These are phyloP conservation scores for Chrysosphaeria jannelii DNA, from an alignment of 2,329 filamentous ascomycete species.

Conservation along the genomic window DNA sequence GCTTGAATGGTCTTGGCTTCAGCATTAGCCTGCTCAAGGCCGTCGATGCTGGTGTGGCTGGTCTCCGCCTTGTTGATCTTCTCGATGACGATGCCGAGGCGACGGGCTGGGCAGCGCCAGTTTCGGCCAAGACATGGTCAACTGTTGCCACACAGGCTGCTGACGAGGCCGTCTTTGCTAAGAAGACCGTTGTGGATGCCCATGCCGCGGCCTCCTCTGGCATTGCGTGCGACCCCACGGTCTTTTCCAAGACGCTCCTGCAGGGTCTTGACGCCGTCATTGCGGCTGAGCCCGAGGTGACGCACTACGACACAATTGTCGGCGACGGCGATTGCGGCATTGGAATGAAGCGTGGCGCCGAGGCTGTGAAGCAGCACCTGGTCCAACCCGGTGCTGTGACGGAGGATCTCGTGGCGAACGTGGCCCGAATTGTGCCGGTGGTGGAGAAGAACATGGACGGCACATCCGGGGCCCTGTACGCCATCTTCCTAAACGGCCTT, in stretches of 20 bases:
- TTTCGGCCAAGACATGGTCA: slow-evolving; percentile 32
- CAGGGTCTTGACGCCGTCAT: slow-evolving; percentile 30
- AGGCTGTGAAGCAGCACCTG: slow-evolving; percentile 26
- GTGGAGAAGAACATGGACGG: slow-evolving; percentile 29
- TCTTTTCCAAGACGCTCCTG: slow-evolving; percentile 20
- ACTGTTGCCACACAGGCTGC: slow-evolving; percentile 12
- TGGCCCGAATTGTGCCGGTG: slow-evolving; percentile 20
- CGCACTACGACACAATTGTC: slow-evolving; percentile 50
- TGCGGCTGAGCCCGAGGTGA: slow-evolving; percentile 38
- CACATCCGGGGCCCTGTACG: slow-evolving; percentile 29
- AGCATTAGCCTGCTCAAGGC: slow-evolving; percentile 41
- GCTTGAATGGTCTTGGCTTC: slow-evolving; percentile 46
- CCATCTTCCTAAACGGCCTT: slow-evolving; percentile 74
- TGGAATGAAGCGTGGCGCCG: slow-evolving; percentile 61
- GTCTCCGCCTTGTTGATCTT: slow-evolving; percentile 33
- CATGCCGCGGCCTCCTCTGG: slow-evolving; percentile 11
- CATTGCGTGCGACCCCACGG: slow-evolving; percentile 19
- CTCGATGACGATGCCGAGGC: slow-evolving; percentile 40
- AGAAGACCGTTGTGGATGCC: slow-evolving; percentile 24
- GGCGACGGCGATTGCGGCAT: slow-evolving; percentile 80
- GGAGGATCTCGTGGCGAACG: slow-evolving; percentile 21
- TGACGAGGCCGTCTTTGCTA: too few species aligned
- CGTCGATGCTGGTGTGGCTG: slow-evolving; percentile 20
- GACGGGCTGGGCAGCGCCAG: slow-evolving; percentile 35
- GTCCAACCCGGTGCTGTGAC: slow-evolving; percentile 12